Conservation (phyloP, 257 asterid species). For the Eucommia ulmoides region DNA sequence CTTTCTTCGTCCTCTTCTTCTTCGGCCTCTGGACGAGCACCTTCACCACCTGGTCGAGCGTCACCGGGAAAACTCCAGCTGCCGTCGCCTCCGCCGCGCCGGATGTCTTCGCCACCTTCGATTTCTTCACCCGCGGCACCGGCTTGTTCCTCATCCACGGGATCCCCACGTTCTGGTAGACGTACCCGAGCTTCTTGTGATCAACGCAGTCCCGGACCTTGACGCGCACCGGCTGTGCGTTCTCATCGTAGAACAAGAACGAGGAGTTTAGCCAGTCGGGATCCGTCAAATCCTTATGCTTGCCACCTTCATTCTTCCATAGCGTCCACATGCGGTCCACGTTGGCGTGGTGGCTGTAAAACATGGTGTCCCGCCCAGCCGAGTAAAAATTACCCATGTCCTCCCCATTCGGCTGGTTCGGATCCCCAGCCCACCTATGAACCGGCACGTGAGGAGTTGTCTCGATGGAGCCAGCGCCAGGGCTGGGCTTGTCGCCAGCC, state of each 20-base stretch:
- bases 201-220: slow-evolving; percentile 23
- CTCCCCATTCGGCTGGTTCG: slow-evolving; percentile 16
- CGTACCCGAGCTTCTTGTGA: slow-evolving; percentile 25
- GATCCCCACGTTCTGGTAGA: slow-evolving; percentile 14
- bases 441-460: slow-evolving; percentile 28
- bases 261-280: slow-evolving; percentile 40
- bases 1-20: too few relatives aligned
- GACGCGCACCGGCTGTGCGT: slow-evolving; percentile 32
- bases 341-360: slow-evolving; percentile 54
- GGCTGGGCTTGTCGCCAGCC: slow-evolving; percentile 18
- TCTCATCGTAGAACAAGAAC: slow-evolving; percentile 46
- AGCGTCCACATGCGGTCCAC: slow-evolving; percentile 62
- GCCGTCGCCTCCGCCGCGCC: slow-evolving; percentile 9
- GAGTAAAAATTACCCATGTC: slow-evolving; percentile 63
- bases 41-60: slow-evolving; percentile 10
- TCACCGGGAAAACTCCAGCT: slow-evolving; percentile 23
- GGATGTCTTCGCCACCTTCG: slow-evolving; percentile 8
- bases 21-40: slow-evolving; percentile 23
- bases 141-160: slow-evolving; percentile 42
- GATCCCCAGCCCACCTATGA: slow-evolving; percentile 38
- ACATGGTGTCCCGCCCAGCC: slow-evolving; percentile 41
- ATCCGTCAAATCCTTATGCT: slow-evolving; percentile 12
- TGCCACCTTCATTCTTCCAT: slow-evolving; percentile 23
- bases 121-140: slow-evolving; percentile 6
- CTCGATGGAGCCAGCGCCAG: slow-evolving; percentile 39